Evolutionary conservation across 192 early-diverging fungal species (phyloP).

Genomic region (Phlyctochytrium bullatum): DNA sequence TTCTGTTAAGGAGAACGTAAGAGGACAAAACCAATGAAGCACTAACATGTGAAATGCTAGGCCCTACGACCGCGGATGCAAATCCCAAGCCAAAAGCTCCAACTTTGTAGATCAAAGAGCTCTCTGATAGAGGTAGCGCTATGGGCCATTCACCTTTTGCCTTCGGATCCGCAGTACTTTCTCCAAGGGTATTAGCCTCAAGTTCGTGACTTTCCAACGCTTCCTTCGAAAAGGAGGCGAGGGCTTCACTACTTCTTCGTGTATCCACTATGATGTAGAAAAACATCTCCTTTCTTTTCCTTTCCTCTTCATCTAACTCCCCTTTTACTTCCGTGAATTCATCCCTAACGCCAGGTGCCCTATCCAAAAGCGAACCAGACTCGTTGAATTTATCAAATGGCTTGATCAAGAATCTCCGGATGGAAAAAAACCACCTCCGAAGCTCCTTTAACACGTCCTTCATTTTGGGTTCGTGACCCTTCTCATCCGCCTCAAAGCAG

Average conservation of each 20-base stretch:
- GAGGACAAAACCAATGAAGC: not conserved
- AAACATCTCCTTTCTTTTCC: not conserved
- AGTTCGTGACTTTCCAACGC: not conserved
- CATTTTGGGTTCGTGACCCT: constrained; percentile 6
- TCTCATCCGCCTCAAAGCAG: constrained; percentile 32
- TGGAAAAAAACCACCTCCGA: constrained; percentile 26
- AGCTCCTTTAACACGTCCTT: constrained; percentile 30
- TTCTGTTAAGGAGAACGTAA: constrained; percentile 24
- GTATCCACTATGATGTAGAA: not conserved
- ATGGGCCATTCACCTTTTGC: not conserved
- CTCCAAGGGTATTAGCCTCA: not conserved
- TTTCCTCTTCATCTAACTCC: not conserved
- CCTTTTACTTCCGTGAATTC: not conserved
- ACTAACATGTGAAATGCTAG: constrained; percentile 29
- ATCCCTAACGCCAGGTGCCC: not conserved
- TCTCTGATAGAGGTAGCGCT: constrained; percentile 17
- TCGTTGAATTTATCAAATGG: not conserved
- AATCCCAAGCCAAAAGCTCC: constrained; percentile 39
- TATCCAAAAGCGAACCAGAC: not conserved
- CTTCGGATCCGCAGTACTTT: not conserved
- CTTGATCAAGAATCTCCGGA: constrained; percentile 24
- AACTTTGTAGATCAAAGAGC: constrained; percentile 38
- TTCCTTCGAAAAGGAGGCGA: not conserved
- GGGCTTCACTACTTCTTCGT: not conserved
- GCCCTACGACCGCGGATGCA: constrained; percentile 31